Conservation (phyloP, 345 rosid species). For the Syzygium grande region DNA sequence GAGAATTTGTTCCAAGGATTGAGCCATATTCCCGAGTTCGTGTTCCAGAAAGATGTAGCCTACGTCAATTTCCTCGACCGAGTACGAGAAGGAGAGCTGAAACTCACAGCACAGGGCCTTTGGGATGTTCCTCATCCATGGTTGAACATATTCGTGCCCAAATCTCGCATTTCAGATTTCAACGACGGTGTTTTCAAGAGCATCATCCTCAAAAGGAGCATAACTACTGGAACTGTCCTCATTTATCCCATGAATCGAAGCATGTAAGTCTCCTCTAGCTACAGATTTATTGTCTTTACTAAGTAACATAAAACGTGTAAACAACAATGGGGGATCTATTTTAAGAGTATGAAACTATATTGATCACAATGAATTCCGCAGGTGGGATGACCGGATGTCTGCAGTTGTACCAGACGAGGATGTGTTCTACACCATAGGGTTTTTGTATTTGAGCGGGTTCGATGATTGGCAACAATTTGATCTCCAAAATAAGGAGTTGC, state of each 20-base stretch:
- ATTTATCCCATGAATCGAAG: constrained; percentile 74
- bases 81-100: constrained; percentile 61
- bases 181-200: constrained; percentile 52
- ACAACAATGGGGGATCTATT: background rate
- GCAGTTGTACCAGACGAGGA: constrained; percentile 68
- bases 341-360: background rate
- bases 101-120: constrained; percentile 49
- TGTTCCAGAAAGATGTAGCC: constrained; percentile 18
- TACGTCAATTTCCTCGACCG: constrained; percentile 57
- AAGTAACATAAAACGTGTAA: background rate
- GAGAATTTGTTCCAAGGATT: constrained; percentile 7
- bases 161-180: constrained; percentile 55
- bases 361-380: constrained; percentile 6
- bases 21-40: constrained; percentile 11
- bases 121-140: constrained; percentile 99
- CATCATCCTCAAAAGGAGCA: constrained; percentile 53
- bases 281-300: background rate
- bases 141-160: constrained; percentile 77
- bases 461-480: constrained; percentile 47
- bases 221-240: constrained; percentile 64
- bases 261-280: constrained; percentile 31
- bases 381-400: constrained; percentile 82
- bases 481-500: constrained; percentile 42
- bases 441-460: constrained; percentile 60
- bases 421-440: constrained; percentile 70